A percentile compares a stretch with the other conserved stretches of the same genome.
phyloP scores from a whole-genome alignment of 176 grass and related monocot genomes.

The Alopecurus myosuroides region DNA sequence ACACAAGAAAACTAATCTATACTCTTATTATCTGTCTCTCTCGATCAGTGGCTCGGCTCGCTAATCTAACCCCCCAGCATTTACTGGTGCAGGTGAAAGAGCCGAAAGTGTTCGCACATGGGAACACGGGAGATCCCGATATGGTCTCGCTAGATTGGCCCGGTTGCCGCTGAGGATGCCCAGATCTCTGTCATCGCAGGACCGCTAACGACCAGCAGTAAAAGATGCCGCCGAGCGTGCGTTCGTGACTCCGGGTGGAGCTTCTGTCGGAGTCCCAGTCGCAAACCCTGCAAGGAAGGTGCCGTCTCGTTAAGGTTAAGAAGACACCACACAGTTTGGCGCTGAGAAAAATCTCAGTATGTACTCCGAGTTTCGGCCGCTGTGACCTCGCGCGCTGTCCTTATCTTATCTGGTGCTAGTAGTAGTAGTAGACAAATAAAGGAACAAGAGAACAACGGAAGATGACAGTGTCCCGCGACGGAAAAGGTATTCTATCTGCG shows the following conservation, averaged over 20 bases:
- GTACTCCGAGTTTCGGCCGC: background rate
- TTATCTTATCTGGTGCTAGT: background rate
- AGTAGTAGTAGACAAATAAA: background rate
- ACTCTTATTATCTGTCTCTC: background rate
- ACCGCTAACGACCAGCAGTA: constrained; percentile 21
- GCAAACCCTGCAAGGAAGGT: background rate
- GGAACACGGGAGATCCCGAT: constrained; percentile 45
- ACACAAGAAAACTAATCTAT: too few relatives aligned
- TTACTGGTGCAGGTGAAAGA: constrained; percentile 67
- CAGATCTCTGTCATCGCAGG: constrained; percentile 3
- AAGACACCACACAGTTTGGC: background rate
- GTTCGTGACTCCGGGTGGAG: background rate
- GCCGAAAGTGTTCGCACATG: constrained; percentile 84
- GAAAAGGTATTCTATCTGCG: background rate
- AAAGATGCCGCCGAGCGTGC: background rate
- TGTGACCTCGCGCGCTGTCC: background rate
- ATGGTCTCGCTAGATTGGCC: constrained; percentile 58
- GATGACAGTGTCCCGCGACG: background rate
- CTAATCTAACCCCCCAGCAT: background rate
- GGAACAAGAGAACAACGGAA: background rate
- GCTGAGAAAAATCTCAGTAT: background rate
- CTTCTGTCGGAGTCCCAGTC: background rate
- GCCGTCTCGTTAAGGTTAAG: background rate
- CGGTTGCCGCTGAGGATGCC: constrained; percentile 43
- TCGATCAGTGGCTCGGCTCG: background rate